phyloP scores from a whole-genome alignment of 2,329 filamentous ascomycete species.

The Aaosphaeria arxii region DNA sequence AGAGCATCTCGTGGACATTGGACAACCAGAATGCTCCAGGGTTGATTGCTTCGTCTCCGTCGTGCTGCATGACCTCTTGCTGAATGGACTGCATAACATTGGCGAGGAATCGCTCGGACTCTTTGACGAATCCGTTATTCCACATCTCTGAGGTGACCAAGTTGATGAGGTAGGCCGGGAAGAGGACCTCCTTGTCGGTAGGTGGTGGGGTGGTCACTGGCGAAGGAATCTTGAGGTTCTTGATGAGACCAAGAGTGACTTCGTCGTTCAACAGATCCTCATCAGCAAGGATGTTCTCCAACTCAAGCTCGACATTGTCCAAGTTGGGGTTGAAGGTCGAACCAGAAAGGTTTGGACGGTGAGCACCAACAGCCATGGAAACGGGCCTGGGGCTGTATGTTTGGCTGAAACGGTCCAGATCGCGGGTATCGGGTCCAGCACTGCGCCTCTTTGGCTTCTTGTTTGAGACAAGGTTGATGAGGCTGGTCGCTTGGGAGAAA shows the following conservation, averaged over 20 bases:
- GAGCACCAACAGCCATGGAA: conserved; percentile 81
- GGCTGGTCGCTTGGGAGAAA: conserved; percentile 55
- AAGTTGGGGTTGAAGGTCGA: conserved; percentile 75
- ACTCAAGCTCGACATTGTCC: conserved; percentile 91
- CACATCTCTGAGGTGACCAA: conserved; percentile 99
- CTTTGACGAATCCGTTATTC: conserved; percentile 99
- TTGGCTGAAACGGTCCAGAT: conserved; percentile 84
- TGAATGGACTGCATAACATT: conserved; percentile 99
- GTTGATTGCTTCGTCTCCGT: conserved; percentile 95
- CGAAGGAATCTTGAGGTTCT: conserved; percentile 92
- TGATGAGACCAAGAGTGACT: conserved; percentile 92
- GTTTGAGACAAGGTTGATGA: conserved; percentile 94
- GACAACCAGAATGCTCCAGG: conserved; percentile 98
- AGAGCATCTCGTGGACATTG: conserved; percentile 99
- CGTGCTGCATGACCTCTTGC: conserved; percentile 98
- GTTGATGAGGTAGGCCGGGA: conserved; percentile 98
- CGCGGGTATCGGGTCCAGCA: conserved; percentile 79
- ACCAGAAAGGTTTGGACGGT: conserved; percentile 70
- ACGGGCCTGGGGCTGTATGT: conserved; percentile 93
- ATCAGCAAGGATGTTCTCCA: conserved; percentile 89
- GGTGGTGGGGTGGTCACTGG: conserved; percentile 84
- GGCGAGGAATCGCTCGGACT: conserved; percentile 96
- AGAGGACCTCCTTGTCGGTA: conserved; percentile 96
- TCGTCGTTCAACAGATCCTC: conserved; percentile 96
- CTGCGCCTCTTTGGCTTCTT: conserved; percentile 97